A percentile compares a stretch with the other conserved stretches of the same genome.
phyloP scores from a whole-genome alignment of 768 basidiomycete species.

The Serendipita sp. region DNA sequence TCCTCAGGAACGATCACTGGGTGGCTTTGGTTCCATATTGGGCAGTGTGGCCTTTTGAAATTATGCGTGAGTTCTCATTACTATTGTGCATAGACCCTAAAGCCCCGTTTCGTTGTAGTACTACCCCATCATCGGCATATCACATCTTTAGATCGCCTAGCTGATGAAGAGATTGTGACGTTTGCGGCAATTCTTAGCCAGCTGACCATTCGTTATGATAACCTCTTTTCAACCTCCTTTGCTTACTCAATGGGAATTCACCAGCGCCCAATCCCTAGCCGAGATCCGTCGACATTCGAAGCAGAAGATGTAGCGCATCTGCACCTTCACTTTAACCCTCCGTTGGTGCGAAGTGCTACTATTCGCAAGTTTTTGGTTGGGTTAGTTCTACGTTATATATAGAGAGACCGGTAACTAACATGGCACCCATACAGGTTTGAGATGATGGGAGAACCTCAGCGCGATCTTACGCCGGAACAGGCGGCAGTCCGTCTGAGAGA shows the following conservation, averaged over 20 bases:
- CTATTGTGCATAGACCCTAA: background rate
- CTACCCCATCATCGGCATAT: conserved; percentile 68
- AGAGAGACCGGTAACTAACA: background rate
- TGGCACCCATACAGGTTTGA: conserved; percentile 43
- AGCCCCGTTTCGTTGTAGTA: conserved; percentile 25
- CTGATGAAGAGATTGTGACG: conserved; percentile 38
- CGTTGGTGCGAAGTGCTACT: conserved; percentile 61
- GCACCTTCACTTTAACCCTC: conserved; percentile 78
- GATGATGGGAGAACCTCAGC: conserved; percentile 77
- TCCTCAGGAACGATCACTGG: conserved; percentile 60
- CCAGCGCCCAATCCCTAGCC: conserved; percentile 48
- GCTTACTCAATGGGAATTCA: conserved; percentile 93
- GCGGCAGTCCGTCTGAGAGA: conserved; percentile 51
- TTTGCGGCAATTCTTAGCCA: conserved; percentile 53
- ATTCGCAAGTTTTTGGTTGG: conserved; percentile 85
- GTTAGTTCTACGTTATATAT: conserved; percentile 19
- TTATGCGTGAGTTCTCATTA: conserved; percentile 34
- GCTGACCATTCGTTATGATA: conserved; percentile 55
- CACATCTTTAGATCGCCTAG: conserved; percentile 46
- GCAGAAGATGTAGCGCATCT: conserved; percentile 51
- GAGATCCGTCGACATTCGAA: conserved; percentile 17
- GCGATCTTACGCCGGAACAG: conserved; percentile 80
- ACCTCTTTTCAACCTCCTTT: conserved; percentile 71
- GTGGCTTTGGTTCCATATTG: conserved; percentile 84
- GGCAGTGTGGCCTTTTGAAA: conserved; percentile 89